Conservation (phyloP, 2,329 filamentous ascomycete genomes). For the Fusarium succisae region DNA sequence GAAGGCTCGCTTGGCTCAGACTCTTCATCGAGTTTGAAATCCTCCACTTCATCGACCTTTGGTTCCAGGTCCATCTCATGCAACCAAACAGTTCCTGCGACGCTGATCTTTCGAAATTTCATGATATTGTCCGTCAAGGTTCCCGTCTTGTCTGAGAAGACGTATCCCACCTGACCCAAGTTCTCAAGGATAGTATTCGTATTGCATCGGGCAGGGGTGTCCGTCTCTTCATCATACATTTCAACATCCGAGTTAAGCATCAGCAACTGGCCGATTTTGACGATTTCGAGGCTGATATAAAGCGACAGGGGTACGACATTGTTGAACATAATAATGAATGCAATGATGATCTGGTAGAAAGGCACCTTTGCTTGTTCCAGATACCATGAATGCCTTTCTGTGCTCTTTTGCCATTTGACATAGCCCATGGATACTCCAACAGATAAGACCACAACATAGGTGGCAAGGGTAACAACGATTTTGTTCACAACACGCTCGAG, state of each 20-base stretch:
- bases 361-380: constrained; percentile 74
- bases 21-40: constrained; percentile 28
- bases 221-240: constrained; percentile 87
- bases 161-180: constrained; percentile 86
- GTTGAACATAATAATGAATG: constrained; percentile 96
- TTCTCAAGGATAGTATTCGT: constrained; percentile 97
- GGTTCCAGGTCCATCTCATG: constrained; percentile 77
- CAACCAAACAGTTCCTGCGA: constrained; percentile 89
- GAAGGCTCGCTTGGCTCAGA: constrained; percentile 40
- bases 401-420: constrained; percentile 74
- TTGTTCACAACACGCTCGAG: constrained; percentile 81
- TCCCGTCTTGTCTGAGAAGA: constrained; percentile 95
- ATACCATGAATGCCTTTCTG: constrained; percentile 80
- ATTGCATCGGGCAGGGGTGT: constrained; percentile 88
- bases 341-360: constrained; percentile 84
- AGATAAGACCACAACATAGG: constrained; percentile 81
- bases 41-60: constrained; percentile 39
- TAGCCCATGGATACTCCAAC: constrained; percentile 87
- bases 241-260: constrained; percentile 83
- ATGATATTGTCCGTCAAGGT: constrained; percentile 95
- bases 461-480: constrained; percentile 82
- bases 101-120: constrained; percentile 92
- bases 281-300: constrained; percentile 89
- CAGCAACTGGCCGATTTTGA: constrained; percentile 82
- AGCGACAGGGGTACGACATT: constrained; percentile 92